Evolutionary conservation across 2,329 filamentous ascomycete species (phyloP), one percentile per base, ranked within the genome.

Genomic region (Aspergillus novofumigatus): DNA sequence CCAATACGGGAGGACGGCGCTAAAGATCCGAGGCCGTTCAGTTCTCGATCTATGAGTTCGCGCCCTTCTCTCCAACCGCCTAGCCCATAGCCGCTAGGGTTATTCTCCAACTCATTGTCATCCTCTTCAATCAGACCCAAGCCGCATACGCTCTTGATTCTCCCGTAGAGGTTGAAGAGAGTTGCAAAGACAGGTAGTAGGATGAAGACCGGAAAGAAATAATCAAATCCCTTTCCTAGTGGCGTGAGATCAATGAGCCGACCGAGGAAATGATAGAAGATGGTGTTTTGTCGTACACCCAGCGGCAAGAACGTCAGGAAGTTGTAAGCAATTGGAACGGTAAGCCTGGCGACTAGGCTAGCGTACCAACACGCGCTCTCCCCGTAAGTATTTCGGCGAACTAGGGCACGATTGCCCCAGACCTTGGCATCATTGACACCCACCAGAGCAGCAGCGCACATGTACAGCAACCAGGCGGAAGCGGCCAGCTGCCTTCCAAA

Each of bases 301-400:
- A 80, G 81, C 0, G 90, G 89, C 23, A 97, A 76, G 71, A 97
- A 93, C 0, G 93, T 97, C 72, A 96, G 83, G 70, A 97, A 99
- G 76, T 99, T 99, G 83, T 96, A 99, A 3, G 90, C 87, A 8
- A 99, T 81, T 0, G 94, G 94, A 0, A 99, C 91, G 1, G 90
- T 96, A 47, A 99, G 85, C 67, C 92, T 91, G 52, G 94, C 93
- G 10, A 97, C 90, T 72, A 97, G 91, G 57, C 91, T 87, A 1
- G 91, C 89, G 70, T 97, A 99, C 92, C 95, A 99, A 65, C 93
- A 95, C 0, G 94, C 94, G 51, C 88, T 91, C 72, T 97, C 94
- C 59, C 91, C 87, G 57, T 95, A 93, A 0, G 94, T 99, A 69
- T 96, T 94, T 56, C 94, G 87, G 58, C 85, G 86, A 49, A 97